Percentiles rank a stretch among this genome's conserved stretches.
phyloP scores from a whole-genome alignment of 2,329 filamentous ascomycete genomes.

The Fusarium bactridioides region DNA sequence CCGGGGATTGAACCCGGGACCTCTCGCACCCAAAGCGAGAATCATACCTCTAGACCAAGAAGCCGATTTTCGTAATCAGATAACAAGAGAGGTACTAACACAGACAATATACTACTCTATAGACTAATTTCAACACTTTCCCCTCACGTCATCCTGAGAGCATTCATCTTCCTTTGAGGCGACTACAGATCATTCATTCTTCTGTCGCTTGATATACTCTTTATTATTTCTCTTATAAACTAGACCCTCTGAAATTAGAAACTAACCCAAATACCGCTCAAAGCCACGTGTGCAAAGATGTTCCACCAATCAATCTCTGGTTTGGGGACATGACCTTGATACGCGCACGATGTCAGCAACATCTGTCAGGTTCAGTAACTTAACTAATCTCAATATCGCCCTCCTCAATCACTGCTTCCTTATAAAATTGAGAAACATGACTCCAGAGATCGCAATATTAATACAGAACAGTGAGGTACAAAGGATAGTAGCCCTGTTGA shows the following conservation, averaged over 20 bases:
- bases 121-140: no score
- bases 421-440: fast-evolving
- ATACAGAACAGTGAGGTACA: not conserved
- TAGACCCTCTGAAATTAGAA: no score
- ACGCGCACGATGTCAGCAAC: not conserved
- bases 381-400: fast-evolving
- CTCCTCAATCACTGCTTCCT: fast-evolving
- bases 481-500: fast-evolving
- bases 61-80: not conserved
- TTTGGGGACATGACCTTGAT: not conserved
- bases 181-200: no score
- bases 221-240: no score
- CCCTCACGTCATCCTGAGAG: no score
- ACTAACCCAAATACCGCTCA: fast-evolving
- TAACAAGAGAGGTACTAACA: fast-evolving
- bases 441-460: fast-evolving
- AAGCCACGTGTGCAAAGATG: no score
- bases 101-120: fast-evolving
- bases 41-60: conserved; percentile 35
- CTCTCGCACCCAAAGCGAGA: conserved; percentile 48
- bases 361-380: not conserved
- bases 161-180: no score
- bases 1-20: conserved; percentile 58
- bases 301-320: not conserved
- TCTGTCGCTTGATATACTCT: no score